Conservation (phyloP, 805 yeast species). For the Sungouiozyma ichnusensis region DNA sequence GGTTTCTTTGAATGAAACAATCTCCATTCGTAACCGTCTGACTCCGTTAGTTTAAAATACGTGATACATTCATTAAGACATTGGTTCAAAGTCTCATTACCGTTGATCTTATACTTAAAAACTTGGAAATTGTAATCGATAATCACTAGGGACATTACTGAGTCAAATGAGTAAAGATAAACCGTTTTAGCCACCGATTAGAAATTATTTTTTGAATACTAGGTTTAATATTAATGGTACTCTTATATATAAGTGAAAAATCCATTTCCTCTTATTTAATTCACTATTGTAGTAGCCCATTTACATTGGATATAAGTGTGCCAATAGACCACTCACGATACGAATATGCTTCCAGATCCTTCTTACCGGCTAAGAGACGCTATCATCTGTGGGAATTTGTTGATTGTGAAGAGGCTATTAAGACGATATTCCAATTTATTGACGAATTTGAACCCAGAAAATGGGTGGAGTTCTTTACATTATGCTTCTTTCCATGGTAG, state of each 20-base stretch:
- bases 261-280: no score
- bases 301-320: no score
- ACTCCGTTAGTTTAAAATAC: slow-evolving; percentile 28
- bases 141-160: slow-evolving; percentile 32
- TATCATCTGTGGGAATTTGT: slow-evolving; percentile 48
- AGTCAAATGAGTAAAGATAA: no score
- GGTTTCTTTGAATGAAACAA: slow-evolving; percentile 25
- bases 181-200: no score
- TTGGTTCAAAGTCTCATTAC: slow-evolving; percentile 31
- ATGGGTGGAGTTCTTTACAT: slow-evolving; percentile 80
- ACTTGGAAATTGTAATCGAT: slow-evolving; percentile 29
- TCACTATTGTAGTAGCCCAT: no score
- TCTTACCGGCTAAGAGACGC: slow-evolving; percentile 58
- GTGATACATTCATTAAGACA: slow-evolving; percentile 27
- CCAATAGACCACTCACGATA: no score
- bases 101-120: slow-evolving; percentile 28
- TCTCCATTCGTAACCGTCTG: slow-evolving; percentile 10
- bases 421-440: slow-evolving; percentile 58
- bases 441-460: slow-evolving; percentile 53
- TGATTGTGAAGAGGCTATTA: slow-evolving; percentile 56
- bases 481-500: slow-evolving; percentile 70
- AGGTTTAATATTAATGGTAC: background rate
- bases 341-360: slow-evolving; percentile 42
- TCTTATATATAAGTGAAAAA: background rate
- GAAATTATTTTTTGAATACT: background rate